phyloP scores from a whole-genome alignment of 768 basidiomycete genomes.

The Boletus bicolor region DNA sequence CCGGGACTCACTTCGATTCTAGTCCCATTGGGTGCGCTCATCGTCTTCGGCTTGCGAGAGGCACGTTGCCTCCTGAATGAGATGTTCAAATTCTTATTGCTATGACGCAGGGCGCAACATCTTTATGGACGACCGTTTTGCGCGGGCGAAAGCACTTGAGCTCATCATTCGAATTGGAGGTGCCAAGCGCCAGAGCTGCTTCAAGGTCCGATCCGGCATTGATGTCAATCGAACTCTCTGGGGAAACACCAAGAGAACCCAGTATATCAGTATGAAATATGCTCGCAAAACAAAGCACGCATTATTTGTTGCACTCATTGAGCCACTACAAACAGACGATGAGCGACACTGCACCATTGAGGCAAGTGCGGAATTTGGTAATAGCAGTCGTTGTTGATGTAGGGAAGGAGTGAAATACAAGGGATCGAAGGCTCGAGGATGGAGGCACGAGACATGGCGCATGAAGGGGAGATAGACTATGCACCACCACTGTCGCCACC shows the following conservation, averaged over 20 bases:
- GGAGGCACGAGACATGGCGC: slow-evolving; percentile 6
- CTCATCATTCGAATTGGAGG: slow-evolving; percentile 8
- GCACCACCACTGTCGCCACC: slow-evolving; percentile 63
- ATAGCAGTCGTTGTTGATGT: slow-evolving; percentile 6
- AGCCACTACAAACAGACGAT: background rate
- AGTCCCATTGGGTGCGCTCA: slow-evolving; percentile 50
- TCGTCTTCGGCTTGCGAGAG: slow-evolving; percentile 50
- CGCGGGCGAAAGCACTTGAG: slow-evolving; percentile 7
- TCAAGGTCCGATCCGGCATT: slow-evolving; percentile 15
- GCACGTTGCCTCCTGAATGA: slow-evolving; percentile 24
- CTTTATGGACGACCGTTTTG: slow-evolving; percentile 29
- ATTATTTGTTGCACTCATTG: background rate
- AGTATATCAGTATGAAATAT: slow-evolving; percentile 12
- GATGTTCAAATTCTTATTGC: background rate
- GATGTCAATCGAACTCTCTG: background rate
- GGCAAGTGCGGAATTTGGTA: background rate
- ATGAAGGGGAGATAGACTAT: slow-evolving; percentile 37
- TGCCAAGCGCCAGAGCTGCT: slow-evolving; percentile 26
- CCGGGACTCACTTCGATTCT: slow-evolving; percentile 3
- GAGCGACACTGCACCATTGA: background rate
- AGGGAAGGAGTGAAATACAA: slow-evolving; percentile 21
- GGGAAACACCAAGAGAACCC: slow-evolving; percentile 3
- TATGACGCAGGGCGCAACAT: slow-evolving; percentile 36
- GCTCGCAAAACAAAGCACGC: slow-evolving; percentile 2
- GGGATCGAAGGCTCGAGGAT: slow-evolving; percentile 13